These are phyloP conservation scores for Gnomoniopsis smithogilvyi DNA, from an alignment of 2,329 filamentous ascomycete genomes.

Conservation along the genomic window DNA sequence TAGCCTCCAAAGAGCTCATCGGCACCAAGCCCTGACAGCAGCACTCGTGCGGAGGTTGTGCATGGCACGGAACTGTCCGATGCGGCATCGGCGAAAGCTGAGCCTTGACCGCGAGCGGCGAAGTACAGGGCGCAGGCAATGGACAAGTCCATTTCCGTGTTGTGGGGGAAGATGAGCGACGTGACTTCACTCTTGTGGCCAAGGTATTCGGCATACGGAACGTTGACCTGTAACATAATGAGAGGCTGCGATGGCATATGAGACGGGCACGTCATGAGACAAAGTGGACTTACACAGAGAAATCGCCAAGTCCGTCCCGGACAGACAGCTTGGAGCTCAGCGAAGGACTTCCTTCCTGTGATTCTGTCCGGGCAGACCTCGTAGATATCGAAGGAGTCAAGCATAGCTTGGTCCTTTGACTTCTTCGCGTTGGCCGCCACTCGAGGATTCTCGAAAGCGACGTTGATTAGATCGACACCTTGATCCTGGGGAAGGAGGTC, in stretches of 20 bases:
- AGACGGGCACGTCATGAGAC: not conserved
- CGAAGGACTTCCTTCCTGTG: slow-evolving; percentile 76
- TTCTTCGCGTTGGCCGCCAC: slow-evolving; percentile 55
- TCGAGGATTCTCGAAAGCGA: slow-evolving; percentile 93
- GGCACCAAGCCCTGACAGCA: slow-evolving; percentile 89
- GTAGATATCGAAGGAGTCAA: slow-evolving; percentile 47
- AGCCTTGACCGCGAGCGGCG: slow-evolving; percentile 71
- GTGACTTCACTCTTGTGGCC: slow-evolving; percentile 68
- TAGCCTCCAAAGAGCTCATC: slow-evolving; percentile 97
- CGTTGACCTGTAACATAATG: slow-evolving; percentile 56
- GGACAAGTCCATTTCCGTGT: slow-evolving; percentile 98
- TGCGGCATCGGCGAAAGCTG: slow-evolving; percentile 32
- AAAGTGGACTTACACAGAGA: slow-evolving; percentile 54
- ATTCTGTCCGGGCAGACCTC: slow-evolving; percentile 87
- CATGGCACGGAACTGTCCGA: slow-evolving; percentile 39
- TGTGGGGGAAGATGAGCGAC: slow-evolving; percentile 82
- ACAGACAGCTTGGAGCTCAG: slow-evolving; percentile 70
- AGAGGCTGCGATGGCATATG: slow-evolving; percentile 8
- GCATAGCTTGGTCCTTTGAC: slow-evolving; percentile 24
- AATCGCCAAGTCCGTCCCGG: slow-evolving; percentile 77
- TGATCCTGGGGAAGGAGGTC: slow-evolving; percentile 68
- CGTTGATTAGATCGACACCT: slow-evolving; percentile 84
- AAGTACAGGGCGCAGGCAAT: slow-evolving; percentile 95
- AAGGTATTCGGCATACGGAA: slow-evolving; percentile 74
- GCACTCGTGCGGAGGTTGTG: slow-evolving; percentile 70